Conservation (phyloP, 2,329 filamentous ascomycete species). For the Corynespora cassiicola region DNA sequence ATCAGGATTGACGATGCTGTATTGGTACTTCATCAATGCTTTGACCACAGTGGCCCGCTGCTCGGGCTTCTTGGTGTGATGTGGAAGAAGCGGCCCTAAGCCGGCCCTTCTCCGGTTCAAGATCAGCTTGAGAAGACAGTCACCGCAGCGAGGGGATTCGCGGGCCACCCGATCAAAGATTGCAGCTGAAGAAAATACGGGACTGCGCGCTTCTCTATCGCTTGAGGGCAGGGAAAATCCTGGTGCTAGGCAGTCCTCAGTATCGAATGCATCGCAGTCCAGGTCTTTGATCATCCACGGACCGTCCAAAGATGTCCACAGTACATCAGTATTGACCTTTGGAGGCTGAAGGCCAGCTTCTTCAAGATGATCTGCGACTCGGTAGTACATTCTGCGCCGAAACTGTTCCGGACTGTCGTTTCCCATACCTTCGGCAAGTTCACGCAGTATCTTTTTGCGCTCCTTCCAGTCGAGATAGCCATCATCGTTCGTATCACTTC, state of each 20-base stretch:
- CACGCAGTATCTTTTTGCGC: slow-evolving; percentile 44
- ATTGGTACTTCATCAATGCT: slow-evolving; percentile 51
- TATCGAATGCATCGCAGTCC: slow-evolving; percentile 50
- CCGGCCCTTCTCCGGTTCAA: slow-evolving; percentile 45
- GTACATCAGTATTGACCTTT: slow-evolving; percentile 48
- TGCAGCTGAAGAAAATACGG: slow-evolving; percentile 47
- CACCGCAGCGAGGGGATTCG: slow-evolving; percentile 49
- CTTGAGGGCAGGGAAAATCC: slow-evolving; percentile 47
- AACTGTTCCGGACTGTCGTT: slow-evolving; percentile 38
- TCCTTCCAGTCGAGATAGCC: slow-evolving; percentile 51
- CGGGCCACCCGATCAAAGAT: slow-evolving; percentile 49
- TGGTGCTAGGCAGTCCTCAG: slow-evolving; percentile 52
- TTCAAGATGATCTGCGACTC: slow-evolving; percentile 41
- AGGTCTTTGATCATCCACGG: slow-evolving; percentile 48
- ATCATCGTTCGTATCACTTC: slow-evolving; percentile 46
- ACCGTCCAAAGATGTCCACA: slow-evolving; percentile 53
- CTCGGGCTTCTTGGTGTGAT: slow-evolving; percentile 31
- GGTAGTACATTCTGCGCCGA: slow-evolving; percentile 50
- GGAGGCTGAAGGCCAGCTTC: slow-evolving; percentile 49
- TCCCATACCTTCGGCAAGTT: slow-evolving; percentile 45
- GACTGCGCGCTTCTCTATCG: slow-evolving; percentile 42
- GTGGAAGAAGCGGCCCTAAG: slow-evolving; percentile 47
- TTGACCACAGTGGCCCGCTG: slow-evolving; percentile 45
- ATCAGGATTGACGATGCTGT: slow-evolving; percentile 50
- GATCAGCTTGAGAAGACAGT: slow-evolving; percentile 51